A percentile compares a stretch with the other conserved stretches of the same genome.
Evolutionary conservation across 306 rosid species (phyloP).

Genomic region (Mucuna pruriens): DNA sequence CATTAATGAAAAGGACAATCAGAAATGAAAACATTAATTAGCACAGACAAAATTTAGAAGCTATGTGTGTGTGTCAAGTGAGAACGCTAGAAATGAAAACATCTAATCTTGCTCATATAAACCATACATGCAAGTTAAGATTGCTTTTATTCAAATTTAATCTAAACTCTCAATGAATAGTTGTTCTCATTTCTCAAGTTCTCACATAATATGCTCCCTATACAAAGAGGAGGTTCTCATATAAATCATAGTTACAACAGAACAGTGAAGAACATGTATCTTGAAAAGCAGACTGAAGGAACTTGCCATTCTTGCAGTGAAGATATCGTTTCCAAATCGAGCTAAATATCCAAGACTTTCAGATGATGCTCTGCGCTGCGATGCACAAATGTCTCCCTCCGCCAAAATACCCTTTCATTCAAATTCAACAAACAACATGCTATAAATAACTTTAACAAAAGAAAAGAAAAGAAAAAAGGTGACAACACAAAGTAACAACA

Average conservation of each 20-base stretch:
- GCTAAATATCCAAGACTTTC: constrained; percentile 95
- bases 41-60: constrained; percentile 12
- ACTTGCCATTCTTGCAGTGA: constrained; percentile 92
- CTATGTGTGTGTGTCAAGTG: neutral
- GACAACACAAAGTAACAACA: constrained; percentile 2
- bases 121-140: neutral
- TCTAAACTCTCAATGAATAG: neutral
- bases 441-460: constrained; percentile 1
- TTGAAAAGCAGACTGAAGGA: constrained; percentile 33
- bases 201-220: neutral
- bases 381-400: constrained; percentile 90
- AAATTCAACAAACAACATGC: constrained; percentile 35
- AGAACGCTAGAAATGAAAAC: neutral
- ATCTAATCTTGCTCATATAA: neutral
- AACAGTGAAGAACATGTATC: constrained; percentile 16
- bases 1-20: constrained; percentile 32
- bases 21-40: neutral
- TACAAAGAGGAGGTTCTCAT: neutral
- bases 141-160: neutral
- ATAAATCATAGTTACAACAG: constrained; percentile 22
- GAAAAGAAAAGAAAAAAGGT: neutral
- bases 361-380: constrained; percentile 87
- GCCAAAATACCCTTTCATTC: constrained; percentile 79
- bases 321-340: constrained; percentile 92
- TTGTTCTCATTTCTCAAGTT: neutral